These are phyloP conservation scores for Mortierella alpina DNA, from an alignment of 192 early-diverging fungal genomes.

Conservation along the genomic window DNA sequence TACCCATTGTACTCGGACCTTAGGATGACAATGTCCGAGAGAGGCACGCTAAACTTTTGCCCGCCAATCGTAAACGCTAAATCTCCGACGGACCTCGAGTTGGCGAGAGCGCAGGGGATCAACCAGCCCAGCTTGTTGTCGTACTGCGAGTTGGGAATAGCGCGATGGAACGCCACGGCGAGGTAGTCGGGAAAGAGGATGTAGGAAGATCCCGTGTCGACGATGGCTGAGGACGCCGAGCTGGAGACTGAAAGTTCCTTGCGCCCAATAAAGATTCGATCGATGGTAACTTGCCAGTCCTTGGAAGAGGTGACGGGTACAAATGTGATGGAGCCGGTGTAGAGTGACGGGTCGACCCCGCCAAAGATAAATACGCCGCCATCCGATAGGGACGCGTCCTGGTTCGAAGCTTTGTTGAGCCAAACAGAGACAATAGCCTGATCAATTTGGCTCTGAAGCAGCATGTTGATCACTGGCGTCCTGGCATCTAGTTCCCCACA, in stretches of 20 bases:
- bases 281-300: slow-evolving; percentile 68
- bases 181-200: slow-evolving; percentile 58
- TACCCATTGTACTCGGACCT: slow-evolving; percentile 44
- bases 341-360: slow-evolving; percentile 69
- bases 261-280: slow-evolving; percentile 46
- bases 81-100: slow-evolving; percentile 37
- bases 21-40: slow-evolving; percentile 50
- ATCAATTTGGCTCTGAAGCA: slow-evolving; percentile 68
- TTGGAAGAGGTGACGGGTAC: slow-evolving; percentile 62
- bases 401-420: slow-evolving; percentile 75
- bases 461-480: slow-evolving; percentile 58
- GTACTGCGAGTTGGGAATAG: slow-evolving; percentile 41
- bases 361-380: slow-evolving; percentile 95
- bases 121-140: slow-evolving; percentile 40
- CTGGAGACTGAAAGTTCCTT: slow-evolving; percentile 34
- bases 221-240: slow-evolving; percentile 58
- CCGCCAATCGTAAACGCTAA: slow-evolving; percentile 34
- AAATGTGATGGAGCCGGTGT: slow-evolving; percentile 55
- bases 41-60: slow-evolving; percentile 28
- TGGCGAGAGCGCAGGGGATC: slow-evolving; percentile 31
- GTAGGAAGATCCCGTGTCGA: slow-evolving; percentile 71
- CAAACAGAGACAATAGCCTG: slow-evolving; percentile 91
- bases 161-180: slow-evolving; percentile 41
- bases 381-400: slow-evolving; percentile 57
- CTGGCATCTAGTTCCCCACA: slow-evolving; percentile 14